phyloP scores from a whole-genome alignment of 1,139 yeast genomes.

The Geotrichum klebahnii region DNA sequence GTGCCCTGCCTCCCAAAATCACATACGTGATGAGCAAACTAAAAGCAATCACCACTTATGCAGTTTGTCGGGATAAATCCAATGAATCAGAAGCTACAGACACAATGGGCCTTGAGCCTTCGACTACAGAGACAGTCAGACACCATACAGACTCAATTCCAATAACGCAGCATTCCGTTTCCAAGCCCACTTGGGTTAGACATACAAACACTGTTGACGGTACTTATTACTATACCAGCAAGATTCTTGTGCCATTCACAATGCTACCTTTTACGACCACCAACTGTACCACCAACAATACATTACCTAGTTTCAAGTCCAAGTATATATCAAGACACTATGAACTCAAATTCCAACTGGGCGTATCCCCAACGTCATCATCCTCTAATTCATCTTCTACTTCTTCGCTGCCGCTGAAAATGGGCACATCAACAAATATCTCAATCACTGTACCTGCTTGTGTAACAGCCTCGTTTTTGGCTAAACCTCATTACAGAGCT shows the following conservation, averaged over 20 bases:
- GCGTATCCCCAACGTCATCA: too few species aligned
- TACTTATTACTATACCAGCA: not conserved
- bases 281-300: not conserved
- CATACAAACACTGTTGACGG: too few species aligned
- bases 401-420: too few species aligned
- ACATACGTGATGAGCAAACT: not conserved
- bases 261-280: too few species aligned
- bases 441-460: not conserved
- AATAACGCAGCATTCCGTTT: not conserved
- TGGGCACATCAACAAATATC: not conserved
- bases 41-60: not conserved
- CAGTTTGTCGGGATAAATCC: not conserved
- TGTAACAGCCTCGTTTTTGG: not conserved
- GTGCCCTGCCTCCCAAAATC: conserved; percentile 6
- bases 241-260: not conserved
- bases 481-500: conserved; percentile 40
- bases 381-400: too few species aligned
- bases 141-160: not conserved
- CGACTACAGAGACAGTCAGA: not conserved
- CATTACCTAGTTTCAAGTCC: not conserved
- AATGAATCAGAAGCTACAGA: not conserved
- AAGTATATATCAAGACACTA: not conserved
- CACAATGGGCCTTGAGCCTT: not conserved
- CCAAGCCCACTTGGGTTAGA: not conserved
- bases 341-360: too few species aligned